Conservation (phyloP, 345 rosid species). For the Kandelia obovata region DNA sequence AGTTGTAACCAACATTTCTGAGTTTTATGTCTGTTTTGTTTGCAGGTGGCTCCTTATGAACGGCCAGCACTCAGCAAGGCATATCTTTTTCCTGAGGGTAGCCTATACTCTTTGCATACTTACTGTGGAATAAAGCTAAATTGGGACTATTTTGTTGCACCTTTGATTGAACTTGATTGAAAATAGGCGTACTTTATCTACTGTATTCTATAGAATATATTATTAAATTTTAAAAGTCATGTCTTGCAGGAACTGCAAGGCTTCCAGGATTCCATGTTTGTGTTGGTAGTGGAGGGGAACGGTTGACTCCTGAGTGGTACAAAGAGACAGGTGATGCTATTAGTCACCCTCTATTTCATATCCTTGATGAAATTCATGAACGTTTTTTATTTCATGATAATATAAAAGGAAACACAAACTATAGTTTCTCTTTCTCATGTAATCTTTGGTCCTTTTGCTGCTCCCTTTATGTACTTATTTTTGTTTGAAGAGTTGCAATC, state of each 20-base stretch:
- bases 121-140: not conserved
- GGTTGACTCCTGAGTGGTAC: conserved; percentile 89
- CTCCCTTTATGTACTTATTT: no score
- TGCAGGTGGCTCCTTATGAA: conserved; percentile 94
- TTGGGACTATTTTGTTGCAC: not conserved
- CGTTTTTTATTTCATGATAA: not conserved
- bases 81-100: conserved; percentile 87
- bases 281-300: conserved; percentile 98
- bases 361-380: not conserved
- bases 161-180: not conserved
- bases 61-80: conserved; percentile 98
- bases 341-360: not conserved
- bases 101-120: conserved; percentile 5
- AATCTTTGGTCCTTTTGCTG: not conserved
- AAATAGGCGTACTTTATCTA: conserved; percentile 4
- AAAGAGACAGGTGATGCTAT: conserved; percentile 59
- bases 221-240: not conserved
- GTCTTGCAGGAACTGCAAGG: conserved; percentile 75
- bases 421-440: not conserved
- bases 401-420: not conserved
- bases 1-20: not conserved
- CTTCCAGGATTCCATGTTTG: conserved; percentile 96
- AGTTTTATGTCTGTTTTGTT: conserved; percentile 6
- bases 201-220: not conserved
- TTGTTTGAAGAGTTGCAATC: no score